Evolutionary conservation across 768 basidiomycete species (phyloP).

Genomic region (Udeniomyces megalosporus): DNA sequence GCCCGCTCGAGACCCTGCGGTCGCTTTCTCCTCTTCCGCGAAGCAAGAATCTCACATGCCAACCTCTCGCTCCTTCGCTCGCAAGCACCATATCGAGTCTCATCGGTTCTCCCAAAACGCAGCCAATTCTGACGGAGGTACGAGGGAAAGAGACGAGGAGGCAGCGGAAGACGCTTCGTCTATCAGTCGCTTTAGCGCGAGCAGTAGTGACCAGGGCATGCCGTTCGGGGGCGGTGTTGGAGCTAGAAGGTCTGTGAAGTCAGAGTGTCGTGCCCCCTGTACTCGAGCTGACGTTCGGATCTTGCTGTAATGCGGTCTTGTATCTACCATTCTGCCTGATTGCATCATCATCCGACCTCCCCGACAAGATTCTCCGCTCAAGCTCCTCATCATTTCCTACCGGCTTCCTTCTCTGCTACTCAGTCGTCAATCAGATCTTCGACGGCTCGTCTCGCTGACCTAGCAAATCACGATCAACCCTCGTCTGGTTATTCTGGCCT

Average conservation of each 20-base stretch:
- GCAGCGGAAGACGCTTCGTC: not conserved
- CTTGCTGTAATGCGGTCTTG: too few relatives aligned
- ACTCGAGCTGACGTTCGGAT: too few relatives aligned
- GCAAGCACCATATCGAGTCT: not conserved
- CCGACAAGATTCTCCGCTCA: not conserved
- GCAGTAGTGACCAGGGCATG: not conserved
- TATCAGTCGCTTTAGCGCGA: not conserved
- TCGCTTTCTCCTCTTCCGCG: not conserved
- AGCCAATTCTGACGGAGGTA: too few relatives aligned
- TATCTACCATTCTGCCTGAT: too few relatives aligned
- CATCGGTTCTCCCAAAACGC: too few relatives aligned
- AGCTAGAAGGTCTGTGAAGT: not conserved
- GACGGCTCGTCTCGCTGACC: constrained; percentile 13
- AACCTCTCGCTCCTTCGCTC: not conserved
- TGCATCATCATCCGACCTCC: too few relatives aligned
- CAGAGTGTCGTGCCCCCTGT: not conserved
- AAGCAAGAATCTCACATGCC: not conserved
- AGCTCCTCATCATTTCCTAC: not conserved
- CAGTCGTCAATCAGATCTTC: constrained; percentile 13
- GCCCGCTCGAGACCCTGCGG: not conserved
- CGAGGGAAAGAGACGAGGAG: not conserved
- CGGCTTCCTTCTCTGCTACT: constrained; percentile 9
- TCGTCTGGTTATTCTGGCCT: not conserved
- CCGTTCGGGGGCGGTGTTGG: not conserved
- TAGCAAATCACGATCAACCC: not conserved